These are phyloP conservation scores for Aspergillus sp. DNA, from an alignment of 2,329 filamentous ascomycete genomes.

Conservation along the genomic window DNA sequence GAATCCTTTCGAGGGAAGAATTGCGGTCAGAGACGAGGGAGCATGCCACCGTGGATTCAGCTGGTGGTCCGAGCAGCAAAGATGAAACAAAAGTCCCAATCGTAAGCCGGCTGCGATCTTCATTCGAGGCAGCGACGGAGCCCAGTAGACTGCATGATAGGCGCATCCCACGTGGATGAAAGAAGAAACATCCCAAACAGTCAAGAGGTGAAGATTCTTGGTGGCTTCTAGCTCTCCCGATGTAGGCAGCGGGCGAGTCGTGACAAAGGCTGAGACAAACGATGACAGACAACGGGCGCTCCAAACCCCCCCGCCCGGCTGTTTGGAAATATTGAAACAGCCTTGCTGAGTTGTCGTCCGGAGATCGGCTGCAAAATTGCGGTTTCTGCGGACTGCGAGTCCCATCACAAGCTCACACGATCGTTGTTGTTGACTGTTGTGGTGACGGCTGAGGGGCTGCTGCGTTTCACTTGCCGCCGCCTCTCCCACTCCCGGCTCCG, in stretches of 20 bases:
- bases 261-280: not conserved
- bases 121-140: no score
- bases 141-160: not conserved
- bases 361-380: not conserved
- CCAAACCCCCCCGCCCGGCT: no score
- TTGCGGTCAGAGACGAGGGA: not conserved
- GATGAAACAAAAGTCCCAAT: not conserved
- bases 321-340: no score
- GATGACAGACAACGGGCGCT: no score
- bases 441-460: not conserved
- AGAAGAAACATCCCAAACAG: not conserved
- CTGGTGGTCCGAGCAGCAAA: not conserved
- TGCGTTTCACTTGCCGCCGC: constrained; percentile 20
- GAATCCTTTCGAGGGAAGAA: not conserved
- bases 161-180: not conserved
- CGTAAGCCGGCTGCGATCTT: no score
- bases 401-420: not conserved
- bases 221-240: constrained; percentile 14
- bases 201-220: not conserved
- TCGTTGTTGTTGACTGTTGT: constrained; percentile 1
- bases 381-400: no score
- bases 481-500: constrained; percentile 1
- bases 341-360: not conserved
- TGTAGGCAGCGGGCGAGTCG: not conserved
- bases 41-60: no score